These are phyloP conservation scores for Yarrowia galli DNA, from an alignment of 1,139 yeast genomes.

Conservation along the genomic window DNA sequence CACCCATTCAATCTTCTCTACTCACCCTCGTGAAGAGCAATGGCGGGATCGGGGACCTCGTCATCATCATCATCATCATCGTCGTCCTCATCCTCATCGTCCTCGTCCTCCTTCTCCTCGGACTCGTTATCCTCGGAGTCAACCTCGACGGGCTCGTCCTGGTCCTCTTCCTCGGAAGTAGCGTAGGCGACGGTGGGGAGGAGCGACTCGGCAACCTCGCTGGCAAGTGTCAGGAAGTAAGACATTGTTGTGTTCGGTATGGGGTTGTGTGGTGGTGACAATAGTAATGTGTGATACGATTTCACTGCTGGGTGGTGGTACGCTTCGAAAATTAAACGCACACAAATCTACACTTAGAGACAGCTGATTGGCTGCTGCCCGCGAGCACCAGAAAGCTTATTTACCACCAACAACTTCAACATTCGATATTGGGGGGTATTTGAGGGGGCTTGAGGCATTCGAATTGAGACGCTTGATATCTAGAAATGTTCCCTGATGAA, in stretches of 20 bases:
- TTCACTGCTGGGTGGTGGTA: conserved; percentile 38
- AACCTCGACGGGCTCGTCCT: conserved; percentile 48
- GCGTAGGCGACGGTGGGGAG: conserved; percentile 81
- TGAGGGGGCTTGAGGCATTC: too few relatives aligned
- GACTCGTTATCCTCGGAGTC: conserved; percentile 45
- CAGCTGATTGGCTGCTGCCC: conserved; percentile 32
- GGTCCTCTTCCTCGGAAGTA: conserved; percentile 79
- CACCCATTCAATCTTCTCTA: conserved; percentile 46
- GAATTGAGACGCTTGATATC: neutral
- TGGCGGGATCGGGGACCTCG: conserved; percentile 59
- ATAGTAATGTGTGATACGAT: conserved; percentile 34
- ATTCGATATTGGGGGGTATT: too few relatives aligned
- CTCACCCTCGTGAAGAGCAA: conserved; percentile 48
- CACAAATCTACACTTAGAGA: conserved; percentile 35
- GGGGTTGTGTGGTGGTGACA: conserved; percentile 24
- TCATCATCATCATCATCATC: conserved; percentile 58
- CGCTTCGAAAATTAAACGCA: conserved; percentile 38
- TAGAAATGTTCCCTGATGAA: neutral
- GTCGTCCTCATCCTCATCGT: conserved; percentile 54
- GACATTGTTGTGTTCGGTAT: conserved; percentile 53
- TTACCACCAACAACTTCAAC: neutral
- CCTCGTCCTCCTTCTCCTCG: conserved; percentile 53
- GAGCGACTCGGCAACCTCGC: conserved; percentile 80
- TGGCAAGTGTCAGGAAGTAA: conserved; percentile 60
- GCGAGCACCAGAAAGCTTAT: conserved; percentile 24